Evolutionary conservation across 306 rosid species (phyloP).

Genomic region (Bauhinia variegata): DNA sequence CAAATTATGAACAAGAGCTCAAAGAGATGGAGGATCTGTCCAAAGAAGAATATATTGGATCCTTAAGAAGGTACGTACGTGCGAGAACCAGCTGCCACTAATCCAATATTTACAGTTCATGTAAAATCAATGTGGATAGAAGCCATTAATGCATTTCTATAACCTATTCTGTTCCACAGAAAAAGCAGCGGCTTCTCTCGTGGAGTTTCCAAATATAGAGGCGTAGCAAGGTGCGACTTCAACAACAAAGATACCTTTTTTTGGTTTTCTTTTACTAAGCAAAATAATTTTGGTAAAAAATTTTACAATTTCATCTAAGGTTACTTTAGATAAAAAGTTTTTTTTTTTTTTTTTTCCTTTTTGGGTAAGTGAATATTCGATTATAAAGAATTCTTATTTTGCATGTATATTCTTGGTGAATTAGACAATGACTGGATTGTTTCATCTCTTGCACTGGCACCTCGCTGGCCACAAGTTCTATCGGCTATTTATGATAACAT

Average conservation of each 20-base stretch:
- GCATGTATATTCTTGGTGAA: no score
- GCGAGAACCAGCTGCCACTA: no score
- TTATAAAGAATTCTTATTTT: no score
- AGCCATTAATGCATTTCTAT: background rate
- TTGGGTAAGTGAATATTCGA: no score
- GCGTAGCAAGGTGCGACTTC: conserved; percentile 89
- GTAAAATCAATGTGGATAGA: background rate
- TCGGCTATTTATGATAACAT: conserved; percentile 30
- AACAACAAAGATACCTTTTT: background rate
- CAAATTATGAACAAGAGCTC: conserved; percentile 67
- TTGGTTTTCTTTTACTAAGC: no score
- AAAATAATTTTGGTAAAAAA: no score
- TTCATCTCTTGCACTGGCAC: conserved; percentile 6
- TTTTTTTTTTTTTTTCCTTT: no score
- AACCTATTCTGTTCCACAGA: conserved; percentile 43
- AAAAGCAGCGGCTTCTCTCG: conserved; percentile 98
- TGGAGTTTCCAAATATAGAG: conserved; percentile 94
- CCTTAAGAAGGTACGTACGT: conserved; percentile 89
- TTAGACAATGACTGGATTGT: background rate
- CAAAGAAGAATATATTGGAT: conserved; percentile 92
- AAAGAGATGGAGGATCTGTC: conserved; percentile 82
- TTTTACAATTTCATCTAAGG: no score
- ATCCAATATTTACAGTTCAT: background rate
- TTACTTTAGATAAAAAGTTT: no score
- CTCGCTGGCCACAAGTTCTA: no score